Percentiles rank a stretch among this genome's conserved stretches.
These are phyloP conservation scores for Trametes hirsuta DNA, from an alignment of 1,284 basidiomycete genomes.

Conservation along the genomic window DNA sequence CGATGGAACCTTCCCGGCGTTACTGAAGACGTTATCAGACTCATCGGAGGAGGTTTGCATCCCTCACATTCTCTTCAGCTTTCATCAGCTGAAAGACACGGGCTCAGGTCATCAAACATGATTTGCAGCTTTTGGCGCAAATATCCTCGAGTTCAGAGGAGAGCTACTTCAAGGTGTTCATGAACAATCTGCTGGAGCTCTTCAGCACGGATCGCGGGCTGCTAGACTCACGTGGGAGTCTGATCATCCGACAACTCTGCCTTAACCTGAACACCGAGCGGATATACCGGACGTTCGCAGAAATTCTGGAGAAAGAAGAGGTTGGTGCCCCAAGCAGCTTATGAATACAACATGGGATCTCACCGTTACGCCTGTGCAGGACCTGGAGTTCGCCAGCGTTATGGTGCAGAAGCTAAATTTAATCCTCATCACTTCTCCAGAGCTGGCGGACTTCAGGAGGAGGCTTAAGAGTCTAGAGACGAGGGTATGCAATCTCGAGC, in stretches of 20 bases:
- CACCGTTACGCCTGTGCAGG: conserved; percentile 48
- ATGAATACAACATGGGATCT: background rate
- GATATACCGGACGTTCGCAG: conserved; percentile 95
- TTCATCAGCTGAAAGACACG: background rate
- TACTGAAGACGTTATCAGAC: conserved; percentile 96
- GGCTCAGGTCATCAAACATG: conserved; percentile 87
- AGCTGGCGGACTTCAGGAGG: conserved; percentile 92
- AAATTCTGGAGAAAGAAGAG: conserved; percentile 98
- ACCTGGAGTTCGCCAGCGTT: conserved; percentile 95
- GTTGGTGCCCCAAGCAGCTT: conserved; percentile 41
- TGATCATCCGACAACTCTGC: conserved; percentile 96
- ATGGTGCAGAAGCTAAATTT: conserved; percentile 98
- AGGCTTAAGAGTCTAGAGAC: conserved; percentile 93
- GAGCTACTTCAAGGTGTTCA: conserved; percentile 93
- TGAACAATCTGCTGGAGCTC: conserved; percentile 92
- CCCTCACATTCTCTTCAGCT: background rate
- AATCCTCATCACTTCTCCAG: conserved; percentile 96
- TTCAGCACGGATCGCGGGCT: conserved; percentile 95
- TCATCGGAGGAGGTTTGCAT: conserved; percentile 85
- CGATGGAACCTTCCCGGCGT: conserved; percentile 93
- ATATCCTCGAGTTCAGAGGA: conserved; percentile 95
- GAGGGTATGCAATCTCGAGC: conserved; percentile 56
- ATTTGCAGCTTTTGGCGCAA: conserved; percentile 94
- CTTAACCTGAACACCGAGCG: conserved; percentile 93
- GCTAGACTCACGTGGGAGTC: conserved; percentile 89